Percentiles rank a stretch among this genome's conserved stretches.
phyloP scores from a whole-genome alignment of 2,329 filamentous ascomycete genomes.

The Didymella segeticola region DNA sequence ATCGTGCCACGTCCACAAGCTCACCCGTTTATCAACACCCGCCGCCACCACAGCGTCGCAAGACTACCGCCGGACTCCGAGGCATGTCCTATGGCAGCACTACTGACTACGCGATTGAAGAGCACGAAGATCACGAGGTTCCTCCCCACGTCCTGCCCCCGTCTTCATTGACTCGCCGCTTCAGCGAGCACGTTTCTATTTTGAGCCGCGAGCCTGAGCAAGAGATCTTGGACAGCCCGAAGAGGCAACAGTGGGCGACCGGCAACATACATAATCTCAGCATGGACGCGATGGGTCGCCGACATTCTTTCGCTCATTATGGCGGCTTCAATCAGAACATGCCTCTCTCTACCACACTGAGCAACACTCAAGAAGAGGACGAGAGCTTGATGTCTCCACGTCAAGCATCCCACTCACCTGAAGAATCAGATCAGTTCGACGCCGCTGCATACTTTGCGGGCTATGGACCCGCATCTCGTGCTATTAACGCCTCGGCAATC shows the following conservation, averaged over 20 bases:
- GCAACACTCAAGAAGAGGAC: conserved; percentile 43
- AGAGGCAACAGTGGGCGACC: conserved; percentile 39
- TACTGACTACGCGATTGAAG: conserved; percentile 75
- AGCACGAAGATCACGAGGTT: conserved; percentile 69
- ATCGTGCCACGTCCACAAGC: conserved; percentile 36
- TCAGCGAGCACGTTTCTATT: conserved; percentile 43
- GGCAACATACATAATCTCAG: conserved; percentile 32
- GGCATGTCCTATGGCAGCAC: conserved; percentile 64
- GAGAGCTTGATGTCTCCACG: conserved; percentile 34
- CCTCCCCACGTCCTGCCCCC: conserved; percentile 51
- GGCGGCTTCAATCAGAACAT: conserved; percentile 35
- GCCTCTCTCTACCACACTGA: conserved; percentile 31
- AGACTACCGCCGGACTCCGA: conserved; percentile 58
- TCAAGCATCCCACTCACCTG: conserved; percentile 51
- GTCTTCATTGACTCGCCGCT: conserved; percentile 42
- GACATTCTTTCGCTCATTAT: conserved; percentile 74
- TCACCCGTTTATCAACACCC: conserved; percentile 36
- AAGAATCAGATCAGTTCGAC: conserved; percentile 64
- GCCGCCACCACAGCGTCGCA: conserved; percentile 30
- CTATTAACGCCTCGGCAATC: conserved; percentile 46
- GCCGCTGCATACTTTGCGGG: conserved; percentile 48
- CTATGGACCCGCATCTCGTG: conserved; percentile 44
- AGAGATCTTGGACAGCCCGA: conserved; percentile 30
- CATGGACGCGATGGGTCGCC: conserved; percentile 66
- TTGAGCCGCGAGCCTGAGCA: conserved; percentile 31